These are phyloP conservation scores for Fusarium metavorans DNA, from an alignment of 2,329 filamentous ascomycete species.

Conservation along the genomic window DNA sequence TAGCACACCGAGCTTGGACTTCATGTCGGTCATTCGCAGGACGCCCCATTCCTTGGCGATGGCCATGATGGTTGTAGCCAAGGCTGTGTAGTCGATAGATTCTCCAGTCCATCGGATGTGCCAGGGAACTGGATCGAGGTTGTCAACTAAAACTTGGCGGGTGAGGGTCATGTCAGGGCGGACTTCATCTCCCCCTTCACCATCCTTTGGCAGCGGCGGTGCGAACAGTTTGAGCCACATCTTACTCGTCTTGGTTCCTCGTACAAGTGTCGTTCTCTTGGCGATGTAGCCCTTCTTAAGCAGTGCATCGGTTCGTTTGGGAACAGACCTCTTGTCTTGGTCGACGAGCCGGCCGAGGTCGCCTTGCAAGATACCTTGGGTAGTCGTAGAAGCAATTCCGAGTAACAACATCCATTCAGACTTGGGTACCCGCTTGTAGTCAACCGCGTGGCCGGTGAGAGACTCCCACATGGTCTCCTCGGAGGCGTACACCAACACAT, in stretches of 20 bases:
- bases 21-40: slow-evolving; percentile 69
- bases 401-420: slow-evolving; percentile 71
- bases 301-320: slow-evolving; percentile 70
- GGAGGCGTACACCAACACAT: slow-evolving; percentile 59
- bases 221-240: slow-evolving; percentile 70
- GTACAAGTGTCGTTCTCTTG: slow-evolving; percentile 69
- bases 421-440: slow-evolving; percentile 68
- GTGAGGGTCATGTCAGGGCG: slow-evolving; percentile 54
- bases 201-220: slow-evolving; percentile 56
- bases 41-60: slow-evolving; percentile 69
- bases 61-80: slow-evolving; percentile 69
- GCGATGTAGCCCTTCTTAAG: slow-evolving; percentile 71
- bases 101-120: slow-evolving; percentile 67
- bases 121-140: slow-evolving; percentile 68
- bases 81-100: slow-evolving; percentile 68
- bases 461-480: slow-evolving; percentile 70
- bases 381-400: slow-evolving; percentile 66
- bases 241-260: slow-evolving; percentile 72
- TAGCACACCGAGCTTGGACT: slow-evolving; percentile 67
- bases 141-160: slow-evolving; percentile 53
- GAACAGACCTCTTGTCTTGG: slow-evolving; percentile 74
- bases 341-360: slow-evolving; percentile 68
- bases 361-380: slow-evolving; percentile 70
- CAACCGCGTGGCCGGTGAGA: slow-evolving; percentile 69
- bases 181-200: slow-evolving; percentile 40